Percentiles rank a stretch among this genome's conserved stretches.
phyloP scores from a whole-genome alignment of 495 filamentous ascomycete species.

The Annulohypoxylon bovei region DNA sequence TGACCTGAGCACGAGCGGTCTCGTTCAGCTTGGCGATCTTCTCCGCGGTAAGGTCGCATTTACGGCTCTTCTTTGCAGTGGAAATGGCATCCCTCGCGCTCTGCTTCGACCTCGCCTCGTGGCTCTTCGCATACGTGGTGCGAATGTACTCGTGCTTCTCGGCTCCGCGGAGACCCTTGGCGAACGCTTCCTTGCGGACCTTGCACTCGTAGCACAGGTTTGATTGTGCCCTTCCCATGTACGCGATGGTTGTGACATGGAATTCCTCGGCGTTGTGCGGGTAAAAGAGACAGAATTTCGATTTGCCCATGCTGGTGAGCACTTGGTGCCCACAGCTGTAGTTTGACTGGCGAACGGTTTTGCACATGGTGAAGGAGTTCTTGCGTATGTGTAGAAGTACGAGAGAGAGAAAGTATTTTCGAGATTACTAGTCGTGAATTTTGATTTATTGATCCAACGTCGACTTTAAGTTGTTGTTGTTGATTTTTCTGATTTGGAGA shows the following conservation, averaged over 20 bases:
- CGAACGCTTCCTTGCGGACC: not conserved
- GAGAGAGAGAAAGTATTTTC: not conserved
- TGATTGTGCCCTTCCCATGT: not conserved
- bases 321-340: conserved; percentile 27
- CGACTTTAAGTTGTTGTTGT: not conserved
- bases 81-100: not conserved
- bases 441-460: not conserved
- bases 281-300: conserved; percentile 28
- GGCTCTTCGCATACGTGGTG: not conserved
- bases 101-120: not conserved
- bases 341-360: not conserved
- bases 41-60: not conserved
- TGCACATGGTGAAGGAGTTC: conserved; percentile 12
- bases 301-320: not conserved
- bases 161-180: not conserved
- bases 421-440: not conserved
- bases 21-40: conserved; percentile 7
- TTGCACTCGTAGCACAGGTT: conserved; percentile 7
- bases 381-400: too few species aligned
- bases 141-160: not conserved
- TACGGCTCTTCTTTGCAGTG: not conserved
- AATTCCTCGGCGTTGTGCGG: conserved; percentile 12
- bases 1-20: conserved; percentile 10
- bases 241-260: conserved; percentile 8
- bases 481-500: not conserved